Base-by-base conservation (phyloP, 2,329 filamentous ascomycete genomes). In the Colletotrichum endophyticum region DNA sequence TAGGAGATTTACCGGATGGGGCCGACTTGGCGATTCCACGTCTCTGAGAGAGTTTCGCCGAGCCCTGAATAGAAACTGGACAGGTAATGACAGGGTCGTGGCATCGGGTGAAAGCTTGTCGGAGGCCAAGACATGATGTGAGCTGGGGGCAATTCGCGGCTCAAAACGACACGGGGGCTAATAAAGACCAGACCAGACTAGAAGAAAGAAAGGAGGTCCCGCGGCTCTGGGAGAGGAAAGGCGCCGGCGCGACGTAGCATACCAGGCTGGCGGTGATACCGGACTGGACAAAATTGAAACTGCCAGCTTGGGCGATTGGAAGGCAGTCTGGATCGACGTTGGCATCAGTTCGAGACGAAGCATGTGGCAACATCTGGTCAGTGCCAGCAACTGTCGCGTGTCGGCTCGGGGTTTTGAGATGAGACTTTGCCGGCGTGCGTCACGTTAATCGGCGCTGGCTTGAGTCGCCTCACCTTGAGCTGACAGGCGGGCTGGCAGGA, bases 51-150 rank as follows among this genome's bases (percentile, higher is more conserved):
- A 36, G 72, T 49, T 75, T 71, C 28, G 64, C 36, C 39, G 56
- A 44, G 68, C 30, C 36, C 32, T 57, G 36, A 30, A 72, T 44
- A 66, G 34, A 63, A n/a, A 12, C 19, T 27, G 39, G 16, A 62
- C 27, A 32, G n/a, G 22, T 19, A 22, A 25, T 16, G 34, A n/a
- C 32, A 64, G 63, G 34, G 64, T 64, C 62, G 16, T 22, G 73
- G 57, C 44, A 69, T 57, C 44, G 44, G 56, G 63, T 22, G 39
- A 66, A 75, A 70, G 74, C 74, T 67, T 77, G 71, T 66, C 61
- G 36, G 39, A 27, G 22, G 72, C 71, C 64, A 74, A 74, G 70
- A 28, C 27, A 30, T 22, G 28, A 62, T 62, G 28, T 8, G 28
- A 62, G 59, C 56, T 28, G 22, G 56, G 28, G 59, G 19, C 19